phyloP scores from a whole-genome alignment of 768 basidiomycete species.

The Piloderma croceum region DNA sequence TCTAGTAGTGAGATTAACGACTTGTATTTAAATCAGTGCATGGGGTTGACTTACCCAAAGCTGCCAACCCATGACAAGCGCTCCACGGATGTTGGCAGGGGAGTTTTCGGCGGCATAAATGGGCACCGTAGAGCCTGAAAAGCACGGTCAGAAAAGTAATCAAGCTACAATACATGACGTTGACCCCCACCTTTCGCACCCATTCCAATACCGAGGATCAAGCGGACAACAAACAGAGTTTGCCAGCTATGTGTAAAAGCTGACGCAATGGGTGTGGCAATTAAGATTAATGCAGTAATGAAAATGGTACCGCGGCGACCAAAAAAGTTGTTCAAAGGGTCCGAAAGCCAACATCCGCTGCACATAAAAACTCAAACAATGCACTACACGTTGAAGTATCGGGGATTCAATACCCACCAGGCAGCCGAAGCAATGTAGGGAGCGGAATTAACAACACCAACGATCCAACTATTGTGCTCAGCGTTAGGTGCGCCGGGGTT shows the following conservation, averaged over 20 bases:
- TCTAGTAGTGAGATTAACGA: slow-evolving; percentile 27
- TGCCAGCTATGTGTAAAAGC: slow-evolving; percentile 50
- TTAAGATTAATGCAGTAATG: slow-evolving; percentile 53
- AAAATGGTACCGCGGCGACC: slow-evolving; percentile 62
- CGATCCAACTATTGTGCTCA: slow-evolving; percentile 57
- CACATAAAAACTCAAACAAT: slow-evolving; percentile 19
- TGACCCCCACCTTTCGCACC: slow-evolving; percentile 55
- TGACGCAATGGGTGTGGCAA: slow-evolving; percentile 43
- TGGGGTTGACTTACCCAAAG: slow-evolving; percentile 53
- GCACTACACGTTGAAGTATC: slow-evolving; percentile 31
- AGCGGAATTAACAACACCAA: slow-evolving; percentile 72
- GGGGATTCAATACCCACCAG: slow-evolving; percentile 33
- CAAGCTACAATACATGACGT: slow-evolving; percentile 62
- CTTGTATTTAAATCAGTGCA: background rate
- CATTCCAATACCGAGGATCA: slow-evolving; percentile 60
- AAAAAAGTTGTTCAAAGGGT: slow-evolving; percentile 59
- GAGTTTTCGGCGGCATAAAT: slow-evolving; percentile 65
- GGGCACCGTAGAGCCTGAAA: slow-evolving; percentile 37
- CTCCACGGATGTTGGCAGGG: slow-evolving; percentile 80
- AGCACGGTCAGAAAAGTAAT: slow-evolving; percentile 22
- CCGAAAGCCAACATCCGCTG: slow-evolving; percentile 47
- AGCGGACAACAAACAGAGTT: slow-evolving; percentile 46
- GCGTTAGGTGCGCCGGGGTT: slow-evolving; percentile 26
- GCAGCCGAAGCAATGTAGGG: slow-evolving; percentile 42
- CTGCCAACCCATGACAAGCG: slow-evolving; percentile 91